Evolutionary conservation across 495 filamentous ascomycete genomes (phyloP), one percentile per base, ranked within the genome.

Genomic region (Halenospora varia): DNA sequence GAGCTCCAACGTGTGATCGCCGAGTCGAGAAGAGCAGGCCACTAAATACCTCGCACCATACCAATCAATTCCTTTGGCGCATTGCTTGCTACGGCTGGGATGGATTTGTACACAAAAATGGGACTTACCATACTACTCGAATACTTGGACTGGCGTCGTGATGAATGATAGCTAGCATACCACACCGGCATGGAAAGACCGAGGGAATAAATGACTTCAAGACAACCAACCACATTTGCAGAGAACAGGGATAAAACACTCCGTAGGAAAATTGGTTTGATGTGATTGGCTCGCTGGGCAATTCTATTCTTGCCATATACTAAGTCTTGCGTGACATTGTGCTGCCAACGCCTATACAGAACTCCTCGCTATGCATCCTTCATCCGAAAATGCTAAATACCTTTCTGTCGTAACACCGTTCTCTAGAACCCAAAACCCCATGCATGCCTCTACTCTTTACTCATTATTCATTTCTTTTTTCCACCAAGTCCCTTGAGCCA

Each of bases 1-100:
- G 92, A 96, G 80, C 89, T 98, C 79, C 88, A 90, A 78, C 85
- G 88, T 68, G 88, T 97, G 73, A 97, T 97, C 76, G 92, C 92
- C 66, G 94, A 98, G 83, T 86, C 90, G 65, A 89, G 94, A 71
- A 83, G 94, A 68, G 78, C 82, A 20, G 85, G 65, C 60, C 62
- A 70, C 54, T 65, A 68, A 62, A 55, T 48, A 45, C 41, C 29
- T 57, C 48, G 45, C 18, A 8, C 6, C 55, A 60, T n/a, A n/a
- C n/a, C n/a, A n/a, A n/a, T n/a, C n/a, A n/a, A 35, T 35, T 35
- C 29, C 29, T 13, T 35, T 35, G 29, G 29, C 4, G 29, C 29
- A 35, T n/a, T n/a, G 53, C 61, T 57, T 49, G 35, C 35, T 57
- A 25, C 25, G 57, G 59, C 45, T 47, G 61, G 55, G 55, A n/a